A percentile compares a stretch with the other conserved stretches of the same genome.
phyloP scores from a whole-genome alignment of 2,329 filamentous ascomycete genomes.

The Endothia cerciana region DNA sequence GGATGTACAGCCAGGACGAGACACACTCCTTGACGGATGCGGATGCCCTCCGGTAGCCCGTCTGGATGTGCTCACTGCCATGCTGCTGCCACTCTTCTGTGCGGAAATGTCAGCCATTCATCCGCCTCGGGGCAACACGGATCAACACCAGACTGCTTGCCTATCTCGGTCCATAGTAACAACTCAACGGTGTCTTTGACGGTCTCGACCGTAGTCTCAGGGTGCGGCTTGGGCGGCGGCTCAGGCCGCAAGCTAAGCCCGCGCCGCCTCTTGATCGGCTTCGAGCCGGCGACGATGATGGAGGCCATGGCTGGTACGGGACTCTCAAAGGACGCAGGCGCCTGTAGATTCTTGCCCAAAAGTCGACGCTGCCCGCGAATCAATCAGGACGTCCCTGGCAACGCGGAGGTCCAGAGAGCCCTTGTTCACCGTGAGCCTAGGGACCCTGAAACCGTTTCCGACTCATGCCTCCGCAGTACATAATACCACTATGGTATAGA shows the following conservation, averaged over 20 bases:
- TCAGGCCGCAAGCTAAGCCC: background rate
- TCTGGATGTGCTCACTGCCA: conserved; percentile 43
- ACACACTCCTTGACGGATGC: conserved; percentile 34
- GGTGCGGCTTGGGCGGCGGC: background rate
- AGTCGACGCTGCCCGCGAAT: background rate
- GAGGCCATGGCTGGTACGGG: background rate
- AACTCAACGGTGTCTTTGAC: background rate
- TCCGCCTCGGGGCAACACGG: background rate
- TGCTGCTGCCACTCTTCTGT: conserved; percentile 31
- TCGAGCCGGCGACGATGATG: conserved; percentile 3
- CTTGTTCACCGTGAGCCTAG: background rate
- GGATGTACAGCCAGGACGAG: conserved; percentile 35
- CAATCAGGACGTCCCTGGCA: background rate
- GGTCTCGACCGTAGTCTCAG: background rate
- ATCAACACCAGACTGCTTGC: background rate
- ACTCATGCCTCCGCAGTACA: background rate
- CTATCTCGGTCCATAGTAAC: conserved; percentile 14
- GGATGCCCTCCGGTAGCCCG: conserved; percentile 38
- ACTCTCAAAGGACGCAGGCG: background rate
- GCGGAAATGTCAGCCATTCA: background rate
- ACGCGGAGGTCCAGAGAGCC: background rate
- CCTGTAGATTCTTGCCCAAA: background rate
- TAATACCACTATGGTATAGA: background rate
- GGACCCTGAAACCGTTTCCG: background rate
- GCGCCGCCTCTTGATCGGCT: background rate